These are phyloP conservation scores for Rhodotorula glutinis DNA, from an alignment of 1,284 basidiomycete species.

Conservation along the genomic window DNA sequence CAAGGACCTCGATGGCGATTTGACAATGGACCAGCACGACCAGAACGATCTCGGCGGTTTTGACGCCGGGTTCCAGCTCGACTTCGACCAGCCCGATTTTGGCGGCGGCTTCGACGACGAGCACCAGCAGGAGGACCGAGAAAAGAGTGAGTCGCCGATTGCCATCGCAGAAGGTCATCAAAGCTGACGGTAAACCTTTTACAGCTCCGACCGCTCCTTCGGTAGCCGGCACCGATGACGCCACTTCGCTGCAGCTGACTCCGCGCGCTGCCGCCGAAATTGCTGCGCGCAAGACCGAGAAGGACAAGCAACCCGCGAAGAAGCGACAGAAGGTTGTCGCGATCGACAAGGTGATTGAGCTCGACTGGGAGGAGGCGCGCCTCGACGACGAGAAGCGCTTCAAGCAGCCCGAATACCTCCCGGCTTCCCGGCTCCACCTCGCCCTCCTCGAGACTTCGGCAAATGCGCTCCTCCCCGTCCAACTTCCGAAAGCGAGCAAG, in stretches of 20 bases:
- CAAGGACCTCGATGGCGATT: slow-evolving; percentile 7
- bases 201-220: slow-evolving; percentile 3
- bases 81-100: slow-evolving; percentile 18
- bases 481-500: slow-evolving; percentile 22
- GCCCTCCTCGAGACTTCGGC: slow-evolving; percentile 32
- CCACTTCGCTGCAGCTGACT: slow-evolving; percentile 28
- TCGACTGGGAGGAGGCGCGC: slow-evolving; percentile 31
- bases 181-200: not conserved
- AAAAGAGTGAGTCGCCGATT: slow-evolving; percentile 12
- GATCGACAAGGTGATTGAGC: slow-evolving; percentile 35
- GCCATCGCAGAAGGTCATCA: too few species aligned
- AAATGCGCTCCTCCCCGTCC: slow-evolving; percentile 13
- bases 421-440: slow-evolving; percentile 40
- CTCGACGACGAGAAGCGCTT: slow-evolving; percentile 23
- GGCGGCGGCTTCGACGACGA: slow-evolving; percentile 24
- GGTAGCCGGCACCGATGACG: slow-evolving; percentile 14
- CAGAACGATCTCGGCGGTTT: slow-evolving; percentile 22
- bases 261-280: slow-evolving; percentile 34
- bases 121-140: not conserved
- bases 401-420: slow-evolving; percentile 40
- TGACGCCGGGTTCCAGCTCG: slow-evolving; percentile 21
- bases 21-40: slow-evolving; percentile 2
- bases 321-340: slow-evolving; percentile 30
- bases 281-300: slow-evolving; percentile 16
- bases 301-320: slow-evolving; percentile 14